phyloP scores from a whole-genome alignment of 1,284 basidiomycete genomes.

The Ganoderma lingzhi region DNA sequence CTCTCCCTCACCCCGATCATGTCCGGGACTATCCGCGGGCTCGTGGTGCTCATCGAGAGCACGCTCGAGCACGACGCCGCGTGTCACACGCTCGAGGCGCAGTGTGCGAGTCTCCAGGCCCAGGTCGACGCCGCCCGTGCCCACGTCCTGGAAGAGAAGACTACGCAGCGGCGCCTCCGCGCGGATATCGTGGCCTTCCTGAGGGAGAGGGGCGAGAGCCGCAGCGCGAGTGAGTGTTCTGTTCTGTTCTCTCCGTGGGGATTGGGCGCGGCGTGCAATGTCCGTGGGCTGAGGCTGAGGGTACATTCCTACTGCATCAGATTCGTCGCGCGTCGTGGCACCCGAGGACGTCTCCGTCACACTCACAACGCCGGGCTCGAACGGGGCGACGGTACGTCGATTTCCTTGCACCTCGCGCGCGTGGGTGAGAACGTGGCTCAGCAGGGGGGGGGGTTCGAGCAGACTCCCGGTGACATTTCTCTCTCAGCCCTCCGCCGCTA shows the following conservation, averaged over 20 bases:
- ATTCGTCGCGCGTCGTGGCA: slow-evolving; percentile 18
- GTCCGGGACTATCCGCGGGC: slow-evolving; percentile 24
- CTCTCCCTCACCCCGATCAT: slow-evolving; percentile 23
- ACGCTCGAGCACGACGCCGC: slow-evolving; percentile 30
- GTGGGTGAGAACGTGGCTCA: background rate
- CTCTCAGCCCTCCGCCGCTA: slow-evolving; percentile 9
- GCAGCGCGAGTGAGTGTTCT: slow-evolving; percentile 17
- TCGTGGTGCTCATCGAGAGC: slow-evolving; percentile 32
- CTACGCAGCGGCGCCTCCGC: slow-evolving; percentile 29
- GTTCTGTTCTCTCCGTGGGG: background rate
- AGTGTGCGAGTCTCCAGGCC: slow-evolving; percentile 27
- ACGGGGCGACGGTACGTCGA: slow-evolving; percentile 11
- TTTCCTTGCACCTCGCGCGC: background rate
- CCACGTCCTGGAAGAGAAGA: slow-evolving; percentile 31
- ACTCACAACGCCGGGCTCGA: slow-evolving; percentile 12
- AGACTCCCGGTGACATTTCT: slow-evolving; percentile 17
- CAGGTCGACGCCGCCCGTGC: slow-evolving; percentile 26
- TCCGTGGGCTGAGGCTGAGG: background rate
- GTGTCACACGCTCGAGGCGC: slow-evolving; percentile 28
- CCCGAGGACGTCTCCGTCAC: slow-evolving; percentile 6
- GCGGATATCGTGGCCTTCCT: slow-evolving; percentile 29
- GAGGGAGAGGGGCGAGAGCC: slow-evolving; percentile 15
- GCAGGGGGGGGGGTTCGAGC: background rate
- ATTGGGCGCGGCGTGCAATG: background rate
- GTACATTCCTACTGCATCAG: background rate